Evolutionary conservation across 345 rosid genomes (phyloP), one percentile per base, ranked within the genome.

Genomic region (Camelina neglecta): DNA sequence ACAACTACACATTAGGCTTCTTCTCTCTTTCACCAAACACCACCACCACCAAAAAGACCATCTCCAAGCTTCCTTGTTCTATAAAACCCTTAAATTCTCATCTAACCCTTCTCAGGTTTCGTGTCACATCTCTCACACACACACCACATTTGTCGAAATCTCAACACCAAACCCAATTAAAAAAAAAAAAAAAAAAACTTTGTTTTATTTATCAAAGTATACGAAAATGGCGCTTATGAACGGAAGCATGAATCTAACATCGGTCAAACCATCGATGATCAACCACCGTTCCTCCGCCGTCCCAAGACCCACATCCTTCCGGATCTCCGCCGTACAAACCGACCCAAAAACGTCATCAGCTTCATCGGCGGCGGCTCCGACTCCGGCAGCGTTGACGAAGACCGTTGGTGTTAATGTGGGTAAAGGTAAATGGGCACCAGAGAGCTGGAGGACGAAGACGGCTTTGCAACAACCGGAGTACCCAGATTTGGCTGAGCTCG

Each of bases 401-500:
- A 3, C 72, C 55, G 70, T 47, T 3, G 57, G 31, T 4, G 75
- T 58, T 26, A 79, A 79, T 64, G 76, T 70, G 50, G 57, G 71
- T 49, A 69, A 69, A 69, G 65, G 68, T 4, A 80, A 65, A 79
- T 88, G 90, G 92, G 48, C 57, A 54, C 73, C 76, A 29, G 90
- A 83, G 71, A 83, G 88, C 76, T 86, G 90, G 92, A 86, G 71
- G 76, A 33, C 72, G 54, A 88, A 75, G 81, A 86, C 75, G 31
- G 92, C 89, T 16, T 75, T 84, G 54, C 92, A 88, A 71, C 88
- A 84, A 6, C 89, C 92, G 13, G 89, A 87, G 56, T 87, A 87
- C 65, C 89, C 92, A 0, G 78, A 84, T 71, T 24, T 75, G n/a
- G 76, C 65, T 12, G 86, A 80, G 51, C 84, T 87, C 1, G 83